Conservation (phyloP, 192 early-diverging fungal species). For the Rhizophagus clarus region DNA sequence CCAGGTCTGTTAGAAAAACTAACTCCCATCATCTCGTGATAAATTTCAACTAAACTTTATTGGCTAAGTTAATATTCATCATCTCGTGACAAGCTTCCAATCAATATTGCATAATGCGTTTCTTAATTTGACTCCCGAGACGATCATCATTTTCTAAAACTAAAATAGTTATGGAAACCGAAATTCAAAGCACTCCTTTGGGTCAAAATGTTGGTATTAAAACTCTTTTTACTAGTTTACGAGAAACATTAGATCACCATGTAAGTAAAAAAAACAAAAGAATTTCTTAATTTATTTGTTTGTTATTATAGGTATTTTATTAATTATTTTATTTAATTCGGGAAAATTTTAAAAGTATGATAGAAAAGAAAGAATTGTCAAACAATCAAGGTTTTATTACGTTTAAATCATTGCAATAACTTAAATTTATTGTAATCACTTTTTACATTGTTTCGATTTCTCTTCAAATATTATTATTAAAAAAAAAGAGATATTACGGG, state of each 20-base stretch:
- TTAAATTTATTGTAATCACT: not conserved
- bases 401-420: too few species aligned
- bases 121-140: too few species aligned
- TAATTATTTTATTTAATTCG: not conserved
- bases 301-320: not conserved
- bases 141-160: too few species aligned
- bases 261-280: not conserved
- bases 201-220: too few species aligned
- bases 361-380: constrained; percentile 44
- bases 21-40: too few species aligned
- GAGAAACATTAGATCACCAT: constrained; percentile 1
- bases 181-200: too few species aligned
- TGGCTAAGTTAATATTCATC: too few species aligned
- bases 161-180: too few species aligned
- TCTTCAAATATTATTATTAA: not conserved
- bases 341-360: constrained; percentile 35
- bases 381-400: constrained; percentile 30
- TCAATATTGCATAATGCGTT: too few species aligned
- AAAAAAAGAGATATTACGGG: constrained; percentile 45
- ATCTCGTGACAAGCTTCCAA: too few species aligned
- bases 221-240: not conserved
- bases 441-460: not conserved
- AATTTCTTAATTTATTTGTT: not conserved
- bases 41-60: too few species aligned
- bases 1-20: too few species aligned